Evolutionary conservation across 2,329 filamentous ascomycete genomes (phyloP).

Genomic region (Fusarium musae): DNA sequence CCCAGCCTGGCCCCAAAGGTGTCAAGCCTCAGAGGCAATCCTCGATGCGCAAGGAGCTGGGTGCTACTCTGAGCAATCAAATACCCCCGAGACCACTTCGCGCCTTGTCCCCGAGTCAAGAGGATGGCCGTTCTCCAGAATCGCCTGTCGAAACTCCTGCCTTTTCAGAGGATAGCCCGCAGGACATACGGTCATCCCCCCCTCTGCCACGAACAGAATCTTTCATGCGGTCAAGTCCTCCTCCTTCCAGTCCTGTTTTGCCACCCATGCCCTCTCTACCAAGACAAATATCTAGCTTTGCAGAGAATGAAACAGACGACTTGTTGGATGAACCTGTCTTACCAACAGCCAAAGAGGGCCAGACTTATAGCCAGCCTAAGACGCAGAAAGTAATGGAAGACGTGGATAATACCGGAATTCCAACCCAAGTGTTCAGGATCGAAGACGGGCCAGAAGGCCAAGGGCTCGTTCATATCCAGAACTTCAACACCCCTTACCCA

Average conservation of each 20-base stretch:
- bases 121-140: slow-evolving; percentile 66
- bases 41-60: slow-evolving; percentile 62
- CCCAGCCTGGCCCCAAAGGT: slow-evolving; percentile 48
- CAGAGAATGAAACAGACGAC: slow-evolving; percentile 81
- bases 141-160: slow-evolving; percentile 63
- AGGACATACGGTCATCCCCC: slow-evolving; percentile 89
- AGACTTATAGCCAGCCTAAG: slow-evolving; percentile 36
- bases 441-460: slow-evolving; percentile 50
- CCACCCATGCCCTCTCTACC: slow-evolving; percentile 71
- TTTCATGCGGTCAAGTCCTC: slow-evolving; percentile 68
- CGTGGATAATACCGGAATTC: slow-evolving; percentile 51
- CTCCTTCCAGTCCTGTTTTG: slow-evolving; percentile 82
- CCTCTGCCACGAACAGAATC: slow-evolving; percentile 75
- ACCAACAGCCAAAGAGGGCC: slow-evolving; percentile 53
- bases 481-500: slow-evolving; percentile 47
- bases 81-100: slow-evolving; percentile 53
- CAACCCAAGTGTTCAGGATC: slow-evolving; percentile 58
- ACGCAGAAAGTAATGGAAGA: slow-evolving; percentile 44
- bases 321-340: slow-evolving; percentile 71
- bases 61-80: slow-evolving; percentile 58
- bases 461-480: slow-evolving; percentile 51
- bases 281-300: slow-evolving; percentile 82
- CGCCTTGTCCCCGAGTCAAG: slow-evolving; percentile 57
- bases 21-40: slow-evolving; percentile 68
- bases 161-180: slow-evolving; percentile 74